Base-by-base conservation (phyloP, 805 yeast genomes). In the Dipodascus albidus region DNA sequence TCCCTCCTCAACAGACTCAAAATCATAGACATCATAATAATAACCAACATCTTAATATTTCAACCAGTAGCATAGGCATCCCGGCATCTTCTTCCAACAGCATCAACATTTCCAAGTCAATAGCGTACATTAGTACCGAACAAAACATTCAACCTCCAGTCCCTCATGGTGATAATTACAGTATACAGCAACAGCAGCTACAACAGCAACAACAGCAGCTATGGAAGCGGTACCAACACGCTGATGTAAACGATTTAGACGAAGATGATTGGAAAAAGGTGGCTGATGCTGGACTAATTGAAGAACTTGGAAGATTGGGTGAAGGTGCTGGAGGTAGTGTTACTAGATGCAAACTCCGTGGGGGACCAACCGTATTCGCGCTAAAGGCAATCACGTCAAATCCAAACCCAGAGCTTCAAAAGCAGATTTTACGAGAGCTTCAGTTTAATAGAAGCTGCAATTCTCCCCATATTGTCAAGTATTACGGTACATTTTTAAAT, bases 321-420 rank as follows among this genome's bases (percentile, higher is more conserved):
- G 98, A 93, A 70, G 99, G 99, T 17, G 83, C 87, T 35, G 96
- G 96, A 15, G 99, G 98, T 0, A 77, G 87, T 9, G 99, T 91
- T 9, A 76, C 83, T 20, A 83, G 87, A 64, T 91, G 98, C 67
- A 71, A 72, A 54, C 71, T 91, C 52, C 72, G 71, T 54, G 62
- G 76, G 47, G 83, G 85, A 6, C 65, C 72, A 22, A 78, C 79
- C 31, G 74, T 89, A 2, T 91, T 91, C 75, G 99, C 99, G 0
- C 70, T 93, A 56, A 91, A 81, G 67, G 75, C 83, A 47, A 84
- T 85, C 51, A 79, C 81, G 20, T 77, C 87, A 9, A 85, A 83
- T 65, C 87, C 88, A 20, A 83, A 87, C 60, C 93, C 95, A 0
- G 95, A 86, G 53, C 76, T 87, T 41, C 96, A 89, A 65, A 85